Base-by-base conservation (phyloP, 2,329 filamentous ascomycete species). In the Coccinonectria pachysandricola region DNA sequence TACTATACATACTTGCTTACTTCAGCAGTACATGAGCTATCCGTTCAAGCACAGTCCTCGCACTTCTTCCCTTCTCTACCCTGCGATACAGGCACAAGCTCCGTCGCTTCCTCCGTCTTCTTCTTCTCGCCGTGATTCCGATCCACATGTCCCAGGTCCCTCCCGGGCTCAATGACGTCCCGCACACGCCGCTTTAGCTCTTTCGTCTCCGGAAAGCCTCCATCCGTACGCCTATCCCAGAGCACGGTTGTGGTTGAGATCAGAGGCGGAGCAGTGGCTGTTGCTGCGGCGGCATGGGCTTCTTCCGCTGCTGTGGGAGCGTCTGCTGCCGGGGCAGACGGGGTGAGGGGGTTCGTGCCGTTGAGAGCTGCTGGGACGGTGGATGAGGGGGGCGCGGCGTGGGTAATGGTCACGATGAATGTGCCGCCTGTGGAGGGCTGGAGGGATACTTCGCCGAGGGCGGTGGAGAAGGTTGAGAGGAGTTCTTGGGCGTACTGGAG, bases 131-230 rank as follows among this genome's bases (percentile, higher is more conserved):
- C 32, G 24, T 64, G 49, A 27, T 66, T 53, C 28, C 72, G 63
- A 52, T 87, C 81, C 13, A 85, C 78, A 57, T 96, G 88, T 0
- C 88, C 88, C 27, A 95, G 59, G 47, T 88, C 71, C 35, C 80
- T 68, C 1, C 61, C 64, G 0, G 87, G 88, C 45, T 91, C 78
- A 42, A 95, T 76, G 26, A 83, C 66, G 57, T 95, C 83, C 31
- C 88, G 65, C 5, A 95, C 74, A 10, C 78, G 68, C 33, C 85
- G 75, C 60, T 96, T 95, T 21, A 95, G 67, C 41, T 88, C 78
- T 57, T 95, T 94, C 3, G 83, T 86, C 59, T 95, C 86, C 34
- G 88, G 91, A 56, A 98, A 98, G 0, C 91, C 87, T 15, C 83
- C 83, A 48, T 95, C 79, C 4, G 57, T 50, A 52, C 86, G 92